phyloP scores from a whole-genome alignment of 2,329 filamentous ascomycete species.

The Trichoderma asperellum region DNA sequence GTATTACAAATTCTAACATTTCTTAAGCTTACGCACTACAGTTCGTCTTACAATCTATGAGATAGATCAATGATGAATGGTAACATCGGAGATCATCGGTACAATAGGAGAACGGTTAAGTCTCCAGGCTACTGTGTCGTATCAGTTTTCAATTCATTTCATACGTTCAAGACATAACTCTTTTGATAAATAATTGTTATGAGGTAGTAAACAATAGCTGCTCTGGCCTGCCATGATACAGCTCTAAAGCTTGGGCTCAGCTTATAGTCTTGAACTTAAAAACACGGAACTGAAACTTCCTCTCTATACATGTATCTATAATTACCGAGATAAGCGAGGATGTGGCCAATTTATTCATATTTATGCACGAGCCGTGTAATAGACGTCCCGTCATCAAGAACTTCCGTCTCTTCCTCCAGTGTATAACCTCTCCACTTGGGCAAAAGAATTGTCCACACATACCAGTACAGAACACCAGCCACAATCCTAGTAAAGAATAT shows the following conservation, averaged over 20 bases:
- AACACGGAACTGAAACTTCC: background rate
- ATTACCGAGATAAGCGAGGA: background rate
- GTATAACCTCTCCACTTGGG: conserved; percentile 63
- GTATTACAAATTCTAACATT: background rate
- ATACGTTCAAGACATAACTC: background rate
- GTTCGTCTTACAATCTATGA: background rate
- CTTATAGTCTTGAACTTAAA: background rate
- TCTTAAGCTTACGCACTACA: background rate
- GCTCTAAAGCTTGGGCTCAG: background rate
- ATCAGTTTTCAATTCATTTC: background rate
- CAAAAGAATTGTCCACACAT: conserved; percentile 64
- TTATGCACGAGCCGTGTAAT: conserved; percentile 60
- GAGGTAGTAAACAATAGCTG: background rate
- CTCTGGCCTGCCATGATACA: background rate
- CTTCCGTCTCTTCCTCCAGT: conserved; percentile 63
- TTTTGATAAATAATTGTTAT: background rate
- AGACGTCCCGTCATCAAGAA: conserved; percentile 68
- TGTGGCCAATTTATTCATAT: conserved; percentile 5
- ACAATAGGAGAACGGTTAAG: background rate
- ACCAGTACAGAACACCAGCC: conserved; percentile 69
- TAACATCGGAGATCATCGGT: background rate
- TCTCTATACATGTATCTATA: background rate
- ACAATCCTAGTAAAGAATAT: conserved; percentile 49
- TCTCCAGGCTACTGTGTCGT: no score
- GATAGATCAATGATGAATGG: background rate